Evolutionary conservation across 73 alveolate species (phyloP), one percentile per base, ranked within the genome.

Genomic region (Paramecium octaurelia): DNA sequence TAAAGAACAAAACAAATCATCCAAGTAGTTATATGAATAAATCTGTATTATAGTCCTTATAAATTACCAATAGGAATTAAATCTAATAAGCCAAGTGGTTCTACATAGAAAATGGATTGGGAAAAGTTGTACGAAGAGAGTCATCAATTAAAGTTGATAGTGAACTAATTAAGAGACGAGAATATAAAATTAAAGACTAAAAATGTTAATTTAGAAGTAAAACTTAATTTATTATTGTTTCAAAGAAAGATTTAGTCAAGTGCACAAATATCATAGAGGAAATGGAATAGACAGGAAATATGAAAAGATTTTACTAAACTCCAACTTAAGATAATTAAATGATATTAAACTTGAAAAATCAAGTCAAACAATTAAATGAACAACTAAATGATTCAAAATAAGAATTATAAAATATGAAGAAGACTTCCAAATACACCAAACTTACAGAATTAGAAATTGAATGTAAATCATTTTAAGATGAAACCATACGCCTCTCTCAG

Each of bases 171-270:
- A 38, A 75, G 59, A 23, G 88, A 75, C 38, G 88, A 75, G 88
- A 75, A 75, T 38, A 42, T 31, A 16, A 75, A 75, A 75, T 42
- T 75, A 23, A 75, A 75, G 88, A 75, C 88, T 8, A 29, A 42
- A 75, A 75, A 75, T 38, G 88, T 75, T 38, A 75, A 75, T 75
- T 38, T 75, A 16, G 88, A 75, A 42, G 88, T 75, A 75, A 29
- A 12, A 12, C 23, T 75, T 4, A 3, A 64, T 31, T 64, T 23
- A 34, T 64, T n/a, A 75, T 23, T 21, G 16, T 34, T 34, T 34
- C n/a, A 38, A 75, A 75, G 88, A 75, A 75, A 75, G 88, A 75
- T 75, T 75, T 75, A 38, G 31, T 12, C 12, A 75, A 75, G 14
- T 75, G 88, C 21, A 12, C 88, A 16, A 23, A 38, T 75, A 75